Base-by-base conservation (phyloP, 1,284 basidiomycete genomes). In the Pyrrhoderma noxium region DNA sequence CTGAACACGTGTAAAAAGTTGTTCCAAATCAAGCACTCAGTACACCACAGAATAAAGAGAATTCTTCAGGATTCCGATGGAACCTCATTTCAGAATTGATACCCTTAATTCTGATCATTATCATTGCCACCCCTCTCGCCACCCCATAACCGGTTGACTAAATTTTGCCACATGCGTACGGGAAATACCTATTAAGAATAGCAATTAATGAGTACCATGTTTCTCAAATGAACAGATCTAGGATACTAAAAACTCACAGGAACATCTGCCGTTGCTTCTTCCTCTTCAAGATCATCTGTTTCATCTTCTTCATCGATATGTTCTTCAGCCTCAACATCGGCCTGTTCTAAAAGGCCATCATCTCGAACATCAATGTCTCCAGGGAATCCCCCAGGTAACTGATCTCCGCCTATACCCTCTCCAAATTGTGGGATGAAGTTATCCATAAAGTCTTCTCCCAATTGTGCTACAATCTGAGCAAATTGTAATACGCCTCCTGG, bases 401-500 rank as follows among this genome's bases (percentile, higher is more conserved):
- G 7, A n/a, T 14, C 38, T 22, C 54, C 56, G 42, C 47, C 55
- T 18, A 64, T 9, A 70, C 74, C 3, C 68, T 73, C 66, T 73
- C 53, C 67, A 8, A 53, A 71, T 21, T 73, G 67, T 8, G 66
- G 73, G 70, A 86, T 71, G 47, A 66, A 55, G 50, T 80, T 80
- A 44, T 83, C 74, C 51, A 86, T 57, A 7, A 69, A 72, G 18
- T 82, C 81, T 38, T 77, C 75, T 0, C 76, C 76, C 59, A 82
- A 65, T 63, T 82, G 72, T 9, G 64, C 79, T 21, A 76, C 70
- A 55, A 73, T 64, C 64, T 82, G 77, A 25, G 77, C 76, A 57
- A 88, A 80, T 59, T 83, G 76, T 16, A 79, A 64, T 9, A 84
- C 65, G 0, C 84, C 85, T 0, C 77, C 83, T 0, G 78, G 82